Base-by-base conservation (phyloP, 2,329 filamentous ascomycete species). In the Paradendryphiella salina region DNA sequence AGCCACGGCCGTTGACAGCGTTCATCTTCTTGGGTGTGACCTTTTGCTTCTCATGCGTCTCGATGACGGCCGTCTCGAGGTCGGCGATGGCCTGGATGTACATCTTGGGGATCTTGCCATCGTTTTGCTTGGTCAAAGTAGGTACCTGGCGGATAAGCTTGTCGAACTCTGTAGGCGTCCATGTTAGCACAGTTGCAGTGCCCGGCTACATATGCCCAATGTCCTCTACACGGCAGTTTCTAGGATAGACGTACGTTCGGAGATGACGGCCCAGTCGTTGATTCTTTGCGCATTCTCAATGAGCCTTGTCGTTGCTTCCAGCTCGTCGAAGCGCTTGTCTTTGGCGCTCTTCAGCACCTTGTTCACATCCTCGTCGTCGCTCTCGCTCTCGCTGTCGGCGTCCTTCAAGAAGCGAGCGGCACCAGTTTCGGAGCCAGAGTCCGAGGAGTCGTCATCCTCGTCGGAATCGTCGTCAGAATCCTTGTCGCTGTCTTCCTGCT, bases 251-350 rank as follows among this genome's bases (percentile, higher is more conserved):
- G 68, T 83, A 95, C 92, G 91, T 71, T 85, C 83, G 57, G 90
- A 89, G 64, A 97, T 95, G 58, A 93, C 86, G 62, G 88, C 89
- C 94, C 94, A 99, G 78, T 99, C 94, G 71, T 89, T 91, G 71
- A 97, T 99, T 82, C 96, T 97, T 76, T 94, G 83, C 56, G 90
- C 92, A 78, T 99, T 99, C 73, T 97, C 92, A 70, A 99, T 97
- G 70, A 88, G 79, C 75, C 88, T 88, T 69, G 97, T 89, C 35
- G 87, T 96, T 53, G 85, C 83, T 75, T 99, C 93, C 54, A 99
- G 82, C 76, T 97, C 95, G 71, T 96, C 93, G 62, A 90, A 82
- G 57, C 94, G 85, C 84, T 99, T 99, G 80, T 97, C 91, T 79
- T 97, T 97, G 69, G 93, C 92, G 76, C 91, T 96, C 83, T 96